Percentiles rank a stretch among this genome's conserved stretches.
These are phyloP conservation scores for Knufia fluminis DNA, from an alignment of 2,329 filamentous ascomycete genomes.

Conservation along the genomic window DNA sequence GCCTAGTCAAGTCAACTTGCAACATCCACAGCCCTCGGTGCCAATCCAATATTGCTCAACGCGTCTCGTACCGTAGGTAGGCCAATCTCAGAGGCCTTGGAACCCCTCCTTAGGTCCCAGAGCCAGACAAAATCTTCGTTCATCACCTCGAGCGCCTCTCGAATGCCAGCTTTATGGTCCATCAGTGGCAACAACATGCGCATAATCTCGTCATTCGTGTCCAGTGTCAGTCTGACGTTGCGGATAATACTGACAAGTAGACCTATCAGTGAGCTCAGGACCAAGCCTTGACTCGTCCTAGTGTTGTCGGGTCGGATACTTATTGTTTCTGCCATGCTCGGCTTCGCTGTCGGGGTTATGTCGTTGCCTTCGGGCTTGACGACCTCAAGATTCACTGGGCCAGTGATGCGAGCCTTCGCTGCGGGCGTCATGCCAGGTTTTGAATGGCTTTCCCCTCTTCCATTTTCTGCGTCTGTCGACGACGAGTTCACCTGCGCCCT, in stretches of 20 bases:
- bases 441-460: neutral
- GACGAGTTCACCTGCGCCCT: slow-evolving; percentile 30
- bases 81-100: too few relatives aligned
- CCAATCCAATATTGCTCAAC: too few relatives aligned
- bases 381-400: neutral
- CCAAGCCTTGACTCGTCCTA: slow-evolving; percentile 12
- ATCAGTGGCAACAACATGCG: slow-evolving; percentile 25
- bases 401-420: neutral
- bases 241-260: slow-evolving; percentile 33
- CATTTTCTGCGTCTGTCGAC: slow-evolving; percentile 15
- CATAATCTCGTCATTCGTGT: slow-evolving; percentile 34
- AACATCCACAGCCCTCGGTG: too few relatives aligned
- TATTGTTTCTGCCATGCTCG: neutral
- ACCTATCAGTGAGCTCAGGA: slow-evolving; percentile 15
- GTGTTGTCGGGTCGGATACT: neutral
- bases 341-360: neutral
- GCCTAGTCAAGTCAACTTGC: too few relatives aligned
- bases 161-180: slow-evolving; percentile 7
- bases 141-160: slow-evolving; percentile 13
- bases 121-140: slow-evolving; percentile 23
- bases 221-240: slow-evolving; percentile 31
- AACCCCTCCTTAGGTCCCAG: neutral
- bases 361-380: neutral
- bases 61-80: too few relatives aligned
- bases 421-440: neutral